Percentiles rank a stretch among this genome's conserved stretches.
These are phyloP conservation scores for Cryoendolithus antarcticus DNA, from an alignment of 2,329 filamentous ascomycete species.

Conservation along the genomic window DNA sequence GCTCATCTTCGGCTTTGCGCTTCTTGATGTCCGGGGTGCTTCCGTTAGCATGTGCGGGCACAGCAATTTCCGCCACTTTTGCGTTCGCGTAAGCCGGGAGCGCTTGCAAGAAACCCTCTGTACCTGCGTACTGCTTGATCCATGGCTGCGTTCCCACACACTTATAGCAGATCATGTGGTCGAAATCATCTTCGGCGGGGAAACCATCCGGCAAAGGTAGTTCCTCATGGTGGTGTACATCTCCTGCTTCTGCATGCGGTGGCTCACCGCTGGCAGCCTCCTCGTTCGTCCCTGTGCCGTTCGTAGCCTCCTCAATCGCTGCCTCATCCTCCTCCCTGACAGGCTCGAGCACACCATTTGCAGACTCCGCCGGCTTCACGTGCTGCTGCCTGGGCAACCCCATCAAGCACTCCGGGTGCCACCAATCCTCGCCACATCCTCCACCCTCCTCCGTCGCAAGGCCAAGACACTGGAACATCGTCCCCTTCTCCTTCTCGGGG, in stretches of 20 bases:
- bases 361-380: constrained; percentile 8
- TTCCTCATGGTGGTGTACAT: constrained; percentile 30
- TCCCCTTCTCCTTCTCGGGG: constrained; percentile 77
- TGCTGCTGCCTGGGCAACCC: constrained; percentile 61
- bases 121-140: constrained; percentile 79
- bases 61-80: neutral
- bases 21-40: constrained; percentile 19
- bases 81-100: constrained; percentile 36
- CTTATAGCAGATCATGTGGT: constrained; percentile 85
- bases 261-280: constrained; percentile 28
- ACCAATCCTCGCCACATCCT: constrained; percentile 96
- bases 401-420: constrained; percentile 84
- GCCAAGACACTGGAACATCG: constrained; percentile 95
- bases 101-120: constrained; percentile 64
- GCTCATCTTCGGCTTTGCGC: constrained; percentile 34
- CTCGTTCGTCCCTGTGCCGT: constrained; percentile 35
- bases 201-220: constrained; percentile 71
- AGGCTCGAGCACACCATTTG: constrained; percentile 12
- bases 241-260: too few relatives aligned
- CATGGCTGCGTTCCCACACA: constrained; percentile 80
- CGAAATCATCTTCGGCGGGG: constrained; percentile 78
- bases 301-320: constrained; percentile 16
- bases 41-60: neutral
- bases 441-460: constrained; percentile 68
- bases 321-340: constrained; percentile 23